Evolutionary conservation across 495 filamentous ascomycete species (phyloP).

Genomic region (Delitschia confertaspora): DNA sequence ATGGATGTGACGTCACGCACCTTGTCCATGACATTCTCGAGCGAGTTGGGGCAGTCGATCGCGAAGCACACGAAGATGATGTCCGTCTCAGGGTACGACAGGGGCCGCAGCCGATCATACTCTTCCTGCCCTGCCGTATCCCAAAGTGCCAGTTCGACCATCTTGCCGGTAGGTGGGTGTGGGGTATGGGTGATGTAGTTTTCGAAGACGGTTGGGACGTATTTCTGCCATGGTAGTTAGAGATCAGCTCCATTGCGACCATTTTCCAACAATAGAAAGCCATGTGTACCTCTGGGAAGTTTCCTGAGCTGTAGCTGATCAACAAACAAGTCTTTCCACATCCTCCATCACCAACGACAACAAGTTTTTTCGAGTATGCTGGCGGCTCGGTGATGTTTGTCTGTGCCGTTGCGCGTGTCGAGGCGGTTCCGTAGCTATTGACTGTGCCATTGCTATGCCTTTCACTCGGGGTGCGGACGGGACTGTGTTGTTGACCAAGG

Average conservation of each 20-base stretch:
- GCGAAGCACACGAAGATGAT: conserved; percentile 98
- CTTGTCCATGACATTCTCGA: conserved; percentile 99
- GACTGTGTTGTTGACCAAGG: conserved; percentile 27
- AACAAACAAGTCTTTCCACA: conserved; percentile 98
- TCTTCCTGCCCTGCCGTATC: conserved; percentile 98
- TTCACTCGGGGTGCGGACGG: conserved; percentile 51
- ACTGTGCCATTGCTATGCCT: conserved; percentile 70
- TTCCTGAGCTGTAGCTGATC: conserved; percentile 96
- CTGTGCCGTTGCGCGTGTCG: conserved; percentile 62
- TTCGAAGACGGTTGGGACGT: conserved; percentile 97
- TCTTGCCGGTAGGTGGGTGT: conserved; percentile 80
- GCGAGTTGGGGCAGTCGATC: conserved; percentile 93
- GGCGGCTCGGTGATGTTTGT: conserved; percentile 83
- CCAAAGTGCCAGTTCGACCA: conserved; percentile 92
- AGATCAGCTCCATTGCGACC: too few relatives aligned
- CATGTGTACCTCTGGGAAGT: conserved; percentile 83
- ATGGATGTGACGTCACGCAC: conserved; percentile 40
- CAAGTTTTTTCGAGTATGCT: conserved; percentile 95
- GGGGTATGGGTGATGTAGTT: conserved; percentile 97
- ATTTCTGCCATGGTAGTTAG: conserved; percentile 62
- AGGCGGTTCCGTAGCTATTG: conserved; percentile 63
- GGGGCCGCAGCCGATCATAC: conserved; percentile 88
- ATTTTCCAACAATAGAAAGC: background rate
- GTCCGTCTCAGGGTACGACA: conserved; percentile 97
- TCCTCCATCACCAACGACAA: conserved; percentile 94